Evolutionary conservation across 139 green algal genomes (phyloP).

Genomic region (Picocystis salinarum): DNA sequence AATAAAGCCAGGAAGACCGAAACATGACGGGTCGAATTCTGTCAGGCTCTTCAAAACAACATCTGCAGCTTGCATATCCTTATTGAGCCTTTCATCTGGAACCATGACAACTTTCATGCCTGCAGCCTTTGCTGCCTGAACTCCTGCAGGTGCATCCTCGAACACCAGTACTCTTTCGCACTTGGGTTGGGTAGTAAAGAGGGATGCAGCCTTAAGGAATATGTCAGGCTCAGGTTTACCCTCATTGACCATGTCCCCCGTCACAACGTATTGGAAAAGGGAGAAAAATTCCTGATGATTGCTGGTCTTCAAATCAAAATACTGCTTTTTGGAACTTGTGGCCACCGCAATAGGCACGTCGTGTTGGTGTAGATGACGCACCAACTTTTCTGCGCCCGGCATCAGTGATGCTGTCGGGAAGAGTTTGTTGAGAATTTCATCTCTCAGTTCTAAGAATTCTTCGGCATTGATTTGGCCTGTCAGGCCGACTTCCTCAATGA

Average conservation of each 20-base stretch:
- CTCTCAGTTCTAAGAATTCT: slow-evolving; percentile 28
- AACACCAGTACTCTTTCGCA: slow-evolving; percentile 35
- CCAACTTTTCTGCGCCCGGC: slow-evolving; percentile 45
- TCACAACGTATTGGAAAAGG: slow-evolving; percentile 40
- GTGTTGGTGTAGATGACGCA: slow-evolving; percentile 40
- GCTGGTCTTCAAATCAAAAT: slow-evolving; percentile 61
- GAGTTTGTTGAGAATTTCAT: slow-evolving; percentile 38
- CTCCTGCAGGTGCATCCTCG: slow-evolving; percentile 45
- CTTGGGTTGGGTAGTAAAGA: slow-evolving; percentile 14
- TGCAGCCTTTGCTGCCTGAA: slow-evolving; percentile 11
- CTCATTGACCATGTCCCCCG: neutral
- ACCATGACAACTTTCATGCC: slow-evolving; percentile 12
- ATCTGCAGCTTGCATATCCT: too few species aligned
- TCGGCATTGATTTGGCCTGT: slow-evolving; percentile 24
- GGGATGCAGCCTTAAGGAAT: slow-evolving; percentile 34
- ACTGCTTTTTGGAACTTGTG: slow-evolving; percentile 37
- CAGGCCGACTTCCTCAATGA: slow-evolving; percentile 34
- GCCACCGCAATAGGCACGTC: slow-evolving; percentile 48
- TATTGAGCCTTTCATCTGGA: too few species aligned
- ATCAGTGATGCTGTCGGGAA: slow-evolving; percentile 48
- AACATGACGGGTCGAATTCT: too few species aligned
- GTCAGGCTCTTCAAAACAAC: too few species aligned
- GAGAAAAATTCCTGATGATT: slow-evolving; percentile 41
- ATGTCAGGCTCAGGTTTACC: slow-evolving; percentile 71
- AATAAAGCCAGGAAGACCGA: too few species aligned